These are phyloP conservation scores for Epichloe glyceriae DNA, from an alignment of 2,329 filamentous ascomycete genomes.

Conservation along the genomic window DNA sequence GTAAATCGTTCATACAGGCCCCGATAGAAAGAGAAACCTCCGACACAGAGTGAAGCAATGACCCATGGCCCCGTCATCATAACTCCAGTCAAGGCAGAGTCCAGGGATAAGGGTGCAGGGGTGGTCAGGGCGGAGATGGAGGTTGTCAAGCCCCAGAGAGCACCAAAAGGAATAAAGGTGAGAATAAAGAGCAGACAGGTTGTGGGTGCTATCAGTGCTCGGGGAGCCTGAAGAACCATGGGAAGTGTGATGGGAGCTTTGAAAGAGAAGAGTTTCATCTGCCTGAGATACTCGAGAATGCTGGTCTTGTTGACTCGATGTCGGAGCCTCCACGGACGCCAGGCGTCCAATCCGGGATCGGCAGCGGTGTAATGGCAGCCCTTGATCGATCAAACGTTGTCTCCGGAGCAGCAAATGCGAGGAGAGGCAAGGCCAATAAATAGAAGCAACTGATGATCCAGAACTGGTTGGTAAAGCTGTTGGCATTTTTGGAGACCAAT, in stretches of 20 bases:
- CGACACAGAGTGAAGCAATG: slow-evolving; percentile 22
- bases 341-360: slow-evolving; percentile 9
- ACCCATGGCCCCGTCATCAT: slow-evolving; percentile 33
- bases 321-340: slow-evolving; percentile 14
- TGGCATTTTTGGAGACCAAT: slow-evolving; percentile 26
- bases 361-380: slow-evolving; percentile 8
- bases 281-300: slow-evolving; percentile 23
- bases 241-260: slow-evolving; percentile 15
- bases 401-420: slow-evolving; percentile 38
- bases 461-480: slow-evolving; percentile 35
- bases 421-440: slow-evolving; percentile 30
- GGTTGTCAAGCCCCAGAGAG: slow-evolving; percentile 33
- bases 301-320: slow-evolving; percentile 20
- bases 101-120: slow-evolving; percentile 29
- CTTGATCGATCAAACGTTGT: slow-evolving; percentile 34
- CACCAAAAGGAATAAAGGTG: slow-evolving; percentile 30
- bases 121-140: slow-evolving; percentile 35
- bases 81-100: slow-evolving; percentile 26
- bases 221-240: slow-evolving; percentile 30
- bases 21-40: slow-evolving; percentile 20
- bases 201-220: slow-evolving; percentile 36
- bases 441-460: slow-evolving; percentile 37
- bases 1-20: slow-evolving; percentile 20
- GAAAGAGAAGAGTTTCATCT: slow-evolving; percentile 28
- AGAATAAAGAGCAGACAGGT: slow-evolving; percentile 32